phyloP scores from a whole-genome alignment of 2,329 filamentous ascomycete species.

The Lasiodiplodia citricola region DNA sequence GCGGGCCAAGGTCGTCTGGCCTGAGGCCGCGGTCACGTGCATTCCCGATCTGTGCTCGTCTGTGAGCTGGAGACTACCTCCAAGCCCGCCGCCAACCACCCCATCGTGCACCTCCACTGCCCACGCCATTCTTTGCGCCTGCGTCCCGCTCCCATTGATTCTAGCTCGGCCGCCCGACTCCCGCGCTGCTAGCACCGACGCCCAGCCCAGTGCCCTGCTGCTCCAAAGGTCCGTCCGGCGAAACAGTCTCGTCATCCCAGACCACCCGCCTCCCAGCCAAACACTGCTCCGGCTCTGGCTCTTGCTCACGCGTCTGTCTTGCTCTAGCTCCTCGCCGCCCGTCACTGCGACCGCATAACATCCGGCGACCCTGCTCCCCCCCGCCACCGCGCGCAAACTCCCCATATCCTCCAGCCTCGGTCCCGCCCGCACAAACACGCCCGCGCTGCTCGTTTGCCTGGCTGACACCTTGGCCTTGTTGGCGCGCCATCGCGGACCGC shows the following conservation, averaged over 20 bases:
- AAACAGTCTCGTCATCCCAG: conserved; percentile 26
- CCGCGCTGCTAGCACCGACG: conserved; percentile 18
- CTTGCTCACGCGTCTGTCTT: conserved; percentile 19
- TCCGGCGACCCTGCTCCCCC: background rate
- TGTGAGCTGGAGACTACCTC: conserved; percentile 19
- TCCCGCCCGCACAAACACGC: conserved; percentile 10
- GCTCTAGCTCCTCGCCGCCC: background rate
- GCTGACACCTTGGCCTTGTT: conserved; percentile 3
- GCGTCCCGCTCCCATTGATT: conserved; percentile 20
- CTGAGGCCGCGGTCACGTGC: background rate
- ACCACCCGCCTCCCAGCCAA: conserved; percentile 21
- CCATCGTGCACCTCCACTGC: conserved; percentile 13
- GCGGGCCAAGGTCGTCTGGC: background rate
- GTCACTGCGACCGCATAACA: background rate
- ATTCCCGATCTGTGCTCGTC: conserved; percentile 9
- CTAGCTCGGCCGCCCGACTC: conserved; percentile 12
- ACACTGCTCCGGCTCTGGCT: conserved; percentile 18
- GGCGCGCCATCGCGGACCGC: conserved; percentile 23
- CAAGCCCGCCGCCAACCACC: conserved; percentile 18
- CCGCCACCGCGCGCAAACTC: conserved; percentile 13
- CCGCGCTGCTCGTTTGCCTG: conserved; percentile 17
- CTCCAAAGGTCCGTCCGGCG: conserved; percentile 23
- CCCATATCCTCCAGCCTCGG: conserved; percentile 6
- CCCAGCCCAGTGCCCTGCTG: background rate
- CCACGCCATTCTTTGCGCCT: conserved; percentile 27